phyloP scores from a whole-genome alignment of 306 rosid species.

The Acacia acuminata region DNA sequence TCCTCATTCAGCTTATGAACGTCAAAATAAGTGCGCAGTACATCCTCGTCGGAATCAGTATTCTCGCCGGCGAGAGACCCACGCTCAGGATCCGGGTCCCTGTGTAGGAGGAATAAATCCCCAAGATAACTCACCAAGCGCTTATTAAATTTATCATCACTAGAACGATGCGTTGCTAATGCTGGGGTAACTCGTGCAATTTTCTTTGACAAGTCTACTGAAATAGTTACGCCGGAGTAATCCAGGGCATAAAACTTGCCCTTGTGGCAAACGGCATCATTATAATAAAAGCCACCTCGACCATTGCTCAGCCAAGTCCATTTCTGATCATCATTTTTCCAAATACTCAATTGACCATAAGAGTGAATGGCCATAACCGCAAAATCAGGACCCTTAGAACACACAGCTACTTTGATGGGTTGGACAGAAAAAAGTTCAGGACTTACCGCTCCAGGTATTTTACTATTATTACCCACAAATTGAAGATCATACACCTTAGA shows the following conservation, averaged over 20 bases:
- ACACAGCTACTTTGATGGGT: background rate
- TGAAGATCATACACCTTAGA: background rate
- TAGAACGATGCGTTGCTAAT: no score
- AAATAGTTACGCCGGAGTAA: background rate
- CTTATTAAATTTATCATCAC: background rate
- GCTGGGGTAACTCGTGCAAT: background rate
- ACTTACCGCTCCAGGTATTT: background rate
- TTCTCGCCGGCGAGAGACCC: background rate
- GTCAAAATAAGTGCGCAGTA: background rate
- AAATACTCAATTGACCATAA: background rate
- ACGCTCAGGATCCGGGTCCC: background rate
- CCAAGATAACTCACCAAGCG: background rate
- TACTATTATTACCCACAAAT: background rate
- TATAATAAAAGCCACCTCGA: background rate
- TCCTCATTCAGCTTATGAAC: conserved; percentile 8
- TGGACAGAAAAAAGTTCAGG: background rate
- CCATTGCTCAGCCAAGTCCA: background rate
- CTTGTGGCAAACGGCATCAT: background rate
- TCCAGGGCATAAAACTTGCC: conserved; percentile 14
- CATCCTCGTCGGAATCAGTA: background rate
- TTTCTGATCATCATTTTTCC: background rate
- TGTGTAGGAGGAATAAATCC: background rate
- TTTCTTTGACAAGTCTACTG: background rate
- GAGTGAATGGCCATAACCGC: background rate
- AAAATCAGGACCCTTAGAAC: background rate